Evolutionary conservation across 2,329 filamentous ascomycete species (phyloP).

Genomic region (Thielaviopsis ethacetica): DNA sequence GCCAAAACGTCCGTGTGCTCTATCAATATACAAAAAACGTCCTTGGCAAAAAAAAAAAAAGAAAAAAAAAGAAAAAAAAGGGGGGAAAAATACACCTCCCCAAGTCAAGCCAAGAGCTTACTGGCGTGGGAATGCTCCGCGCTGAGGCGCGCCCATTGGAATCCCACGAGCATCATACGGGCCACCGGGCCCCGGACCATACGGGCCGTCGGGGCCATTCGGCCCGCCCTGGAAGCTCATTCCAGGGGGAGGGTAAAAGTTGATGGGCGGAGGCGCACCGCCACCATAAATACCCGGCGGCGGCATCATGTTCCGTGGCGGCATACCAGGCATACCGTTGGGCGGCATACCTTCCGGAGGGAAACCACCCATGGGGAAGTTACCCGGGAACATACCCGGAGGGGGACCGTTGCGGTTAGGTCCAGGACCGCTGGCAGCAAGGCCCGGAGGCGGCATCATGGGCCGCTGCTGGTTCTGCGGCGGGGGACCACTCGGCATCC

Average conservation of each 20-base stretch:
- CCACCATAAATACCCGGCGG: constrained; percentile 42
- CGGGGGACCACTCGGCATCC: constrained; percentile 29
- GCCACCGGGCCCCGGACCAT: constrained; percentile 20
- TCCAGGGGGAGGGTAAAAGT: constrained; percentile 22
- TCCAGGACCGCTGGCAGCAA: constrained; percentile 19
- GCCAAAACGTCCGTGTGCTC: no score
- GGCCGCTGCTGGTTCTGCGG: constrained; percentile 18
- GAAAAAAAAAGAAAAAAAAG: no score
- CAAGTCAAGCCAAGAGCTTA: constrained; percentile 7
- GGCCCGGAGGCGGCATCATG: constrained; percentile 46
- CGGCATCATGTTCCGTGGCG: constrained; percentile 37
- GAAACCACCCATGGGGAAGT: constrained; percentile 33
- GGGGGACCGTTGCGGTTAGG: constrained; percentile 31
- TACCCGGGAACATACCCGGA: constrained; percentile 45
- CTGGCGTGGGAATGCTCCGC: constrained; percentile 27
- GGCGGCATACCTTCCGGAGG: constrained; percentile 21
- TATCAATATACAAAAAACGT: neutral
- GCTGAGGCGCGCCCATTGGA: constrained; percentile 21
- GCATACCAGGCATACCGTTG: constrained; percentile 32
- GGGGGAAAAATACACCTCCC: neutral
- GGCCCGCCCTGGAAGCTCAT: neutral
- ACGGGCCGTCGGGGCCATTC: constrained; percentile 1
- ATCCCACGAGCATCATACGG: constrained; percentile 40
- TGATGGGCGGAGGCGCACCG: constrained; percentile 22
- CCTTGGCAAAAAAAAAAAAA: neutral